These are phyloP conservation scores for Pyrenophora seminiperda DNA, from an alignment of 2,329 filamentous ascomycete species.

Conservation along the genomic window DNA sequence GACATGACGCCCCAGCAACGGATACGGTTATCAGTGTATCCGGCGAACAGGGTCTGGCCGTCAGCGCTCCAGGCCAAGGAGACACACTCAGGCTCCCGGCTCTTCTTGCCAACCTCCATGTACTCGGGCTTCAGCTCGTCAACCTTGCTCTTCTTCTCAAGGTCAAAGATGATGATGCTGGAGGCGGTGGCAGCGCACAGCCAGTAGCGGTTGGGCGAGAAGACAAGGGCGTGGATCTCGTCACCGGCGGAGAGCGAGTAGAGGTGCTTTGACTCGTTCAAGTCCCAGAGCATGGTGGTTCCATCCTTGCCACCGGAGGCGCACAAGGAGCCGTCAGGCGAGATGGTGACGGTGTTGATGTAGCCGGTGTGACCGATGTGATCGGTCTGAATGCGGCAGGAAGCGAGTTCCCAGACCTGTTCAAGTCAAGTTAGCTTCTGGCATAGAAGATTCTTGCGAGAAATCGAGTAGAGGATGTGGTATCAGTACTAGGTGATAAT, in stretches of 20 bases:
- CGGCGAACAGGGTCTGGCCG: constrained; percentile 98
- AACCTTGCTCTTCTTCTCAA: constrained; percentile 99
- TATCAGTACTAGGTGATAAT: constrained; percentile 89
- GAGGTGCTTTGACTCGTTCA: constrained; percentile 99
- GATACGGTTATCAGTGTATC: constrained; percentile 96
- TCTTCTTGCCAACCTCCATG: constrained; percentile 96
- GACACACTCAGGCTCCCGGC: constrained; percentile 97
- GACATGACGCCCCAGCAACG: constrained; percentile 52
- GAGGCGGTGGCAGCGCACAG: constrained; percentile 96
- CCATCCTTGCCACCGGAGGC: constrained; percentile 99
- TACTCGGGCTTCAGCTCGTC: constrained; percentile 99
- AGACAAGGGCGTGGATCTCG: constrained; percentile 99
- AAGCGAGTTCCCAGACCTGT: constrained; percentile 98
- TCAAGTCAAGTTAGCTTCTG: constrained; percentile 33
- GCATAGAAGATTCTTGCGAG: background rate
- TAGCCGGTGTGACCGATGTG: constrained; percentile 99
- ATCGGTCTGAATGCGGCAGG: constrained; percentile 99
- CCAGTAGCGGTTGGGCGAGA: constrained; percentile 99
- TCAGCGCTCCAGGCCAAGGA: constrained; percentile 97
- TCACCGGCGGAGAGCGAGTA: constrained; percentile 99
- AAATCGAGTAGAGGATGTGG: constrained; percentile 14
- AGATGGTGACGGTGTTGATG: constrained; percentile 99
- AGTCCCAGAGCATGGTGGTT: constrained; percentile 99
- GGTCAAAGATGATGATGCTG: constrained; percentile 99
- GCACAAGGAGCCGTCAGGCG: constrained; percentile 97